A percentile compares a stretch with the other conserved stretches of the same genome.
Evolutionary conservation across 116 monocot genomes (phyloP).

Genomic region (Zostera marina): DNA sequence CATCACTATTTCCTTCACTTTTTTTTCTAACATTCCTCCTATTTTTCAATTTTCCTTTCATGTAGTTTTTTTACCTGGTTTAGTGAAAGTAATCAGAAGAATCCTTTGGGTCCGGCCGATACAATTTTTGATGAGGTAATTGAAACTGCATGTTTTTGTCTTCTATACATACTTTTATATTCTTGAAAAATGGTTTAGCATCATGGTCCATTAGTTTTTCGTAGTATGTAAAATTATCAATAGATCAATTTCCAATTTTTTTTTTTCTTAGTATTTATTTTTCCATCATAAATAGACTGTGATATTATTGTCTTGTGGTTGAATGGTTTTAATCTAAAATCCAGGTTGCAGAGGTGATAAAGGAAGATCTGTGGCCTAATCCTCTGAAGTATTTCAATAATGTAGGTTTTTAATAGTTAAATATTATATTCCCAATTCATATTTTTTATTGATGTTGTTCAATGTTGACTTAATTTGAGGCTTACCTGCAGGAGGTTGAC

Average conservation of each 20-base stretch:
- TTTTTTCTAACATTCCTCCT: too few relatives aligned
- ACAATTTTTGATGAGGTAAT: slow-evolving; percentile 50
- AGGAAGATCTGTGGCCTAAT: slow-evolving; percentile 74
- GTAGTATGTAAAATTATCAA: too few relatives aligned
- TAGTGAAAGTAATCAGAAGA: slow-evolving; percentile 34
- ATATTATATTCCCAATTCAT: too few relatives aligned
- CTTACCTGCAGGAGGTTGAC: slow-evolving; percentile 34
- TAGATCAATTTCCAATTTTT: neutral
- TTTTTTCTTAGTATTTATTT: neutral
- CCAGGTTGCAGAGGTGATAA: slow-evolving; percentile 66
- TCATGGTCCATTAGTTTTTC: too few relatives aligned
- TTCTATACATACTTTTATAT: too few relatives aligned
- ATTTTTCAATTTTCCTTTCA: too few relatives aligned
- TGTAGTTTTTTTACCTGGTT: slow-evolving; percentile 55
- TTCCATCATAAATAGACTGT: too few relatives aligned
- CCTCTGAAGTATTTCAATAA: slow-evolving; percentile 67
- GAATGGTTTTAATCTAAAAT: neutral
- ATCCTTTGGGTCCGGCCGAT: slow-evolving; percentile 6
- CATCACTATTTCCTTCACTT: too few relatives aligned
- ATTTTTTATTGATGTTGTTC: too few relatives aligned
- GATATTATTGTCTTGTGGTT: neutral
- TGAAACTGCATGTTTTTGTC: too few relatives aligned
- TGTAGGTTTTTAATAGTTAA: slow-evolving; percentile 13
- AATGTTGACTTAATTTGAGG: too few relatives aligned
- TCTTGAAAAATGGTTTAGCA: neutral